Percentiles rank a stretch among this genome's conserved stretches.
Conservation (phyloP, 441 rosid species). For the Eutrema salsugineum region DNA sequence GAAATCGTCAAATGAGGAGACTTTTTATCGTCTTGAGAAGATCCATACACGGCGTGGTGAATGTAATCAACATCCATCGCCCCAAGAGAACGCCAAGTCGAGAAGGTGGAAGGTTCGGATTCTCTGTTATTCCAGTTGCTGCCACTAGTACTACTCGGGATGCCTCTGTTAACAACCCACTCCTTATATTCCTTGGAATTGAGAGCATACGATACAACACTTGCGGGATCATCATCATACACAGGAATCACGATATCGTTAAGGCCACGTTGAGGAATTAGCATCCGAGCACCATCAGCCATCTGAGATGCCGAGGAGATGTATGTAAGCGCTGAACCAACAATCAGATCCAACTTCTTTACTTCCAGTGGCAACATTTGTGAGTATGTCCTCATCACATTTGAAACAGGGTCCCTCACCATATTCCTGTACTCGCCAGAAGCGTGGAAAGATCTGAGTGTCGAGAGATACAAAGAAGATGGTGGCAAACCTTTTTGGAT, state of each 20-base stretch:
- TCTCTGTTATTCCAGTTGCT: conserved; percentile 32
- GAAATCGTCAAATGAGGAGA: conserved; percentile 76
- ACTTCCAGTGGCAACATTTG: conserved; percentile 65
- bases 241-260: conserved; percentile 73
- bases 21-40: conserved; percentile 63
- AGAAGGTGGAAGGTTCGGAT: conserved; percentile 46
- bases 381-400: conserved; percentile 52
- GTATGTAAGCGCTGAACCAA: conserved; percentile 45
- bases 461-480: conserved; percentile 56
- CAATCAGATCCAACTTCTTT: conserved; percentile 59
- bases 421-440: conserved; percentile 77
- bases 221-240: conserved; percentile 81
- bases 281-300: conserved; percentile 75
- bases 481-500: conserved; percentile 56
- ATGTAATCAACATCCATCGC: conserved; percentile 60
- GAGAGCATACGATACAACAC: conserved; percentile 84
- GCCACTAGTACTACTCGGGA: conserved; percentile 25
- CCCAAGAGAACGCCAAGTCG: conserved; percentile 71
- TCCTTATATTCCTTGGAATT: conserved; percentile 73
- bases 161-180: conserved; percentile 56
- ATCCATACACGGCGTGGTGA: conserved; percentile 47
- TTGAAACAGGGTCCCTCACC: conserved; percentile 83
- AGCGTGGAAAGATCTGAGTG: conserved; percentile 80
- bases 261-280: conserved; percentile 52
- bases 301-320: conserved; percentile 60